Percentiles rank a stretch among this genome's conserved stretches.
These are phyloP conservation scores for Phytophthora gonapodyides DNA, from an alignment of 352 stramenopile species.

Conservation along the genomic window DNA sequence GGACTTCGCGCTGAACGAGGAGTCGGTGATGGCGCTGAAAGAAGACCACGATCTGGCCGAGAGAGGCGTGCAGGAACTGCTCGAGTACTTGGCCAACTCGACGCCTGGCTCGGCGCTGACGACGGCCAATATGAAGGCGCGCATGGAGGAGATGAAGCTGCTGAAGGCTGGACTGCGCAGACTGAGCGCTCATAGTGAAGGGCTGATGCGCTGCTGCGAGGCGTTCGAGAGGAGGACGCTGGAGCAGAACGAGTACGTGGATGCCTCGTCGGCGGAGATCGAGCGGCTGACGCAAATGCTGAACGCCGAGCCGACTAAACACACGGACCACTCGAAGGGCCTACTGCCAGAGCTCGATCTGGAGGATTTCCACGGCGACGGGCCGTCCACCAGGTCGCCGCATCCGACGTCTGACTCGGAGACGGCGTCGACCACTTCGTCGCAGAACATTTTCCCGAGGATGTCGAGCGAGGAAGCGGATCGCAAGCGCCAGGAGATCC, in stretches of 20 bases:
- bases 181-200: conserved; percentile 47
- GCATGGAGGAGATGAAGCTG: conserved; percentile 58
- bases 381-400: conserved; percentile 24
- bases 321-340: conserved; percentile 14
- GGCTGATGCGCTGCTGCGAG: conserved; percentile 55
- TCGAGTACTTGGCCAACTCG: conserved; percentile 43
- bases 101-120: conserved; percentile 37
- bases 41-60: conserved; percentile 69
- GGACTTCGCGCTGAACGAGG: conserved; percentile 51
- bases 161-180: conserved; percentile 52
- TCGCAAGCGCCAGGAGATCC: conserved; percentile 42
- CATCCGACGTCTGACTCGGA: conserved; percentile 37
- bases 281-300: conserved; percentile 46
- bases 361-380: conserved; percentile 30
- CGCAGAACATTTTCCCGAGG: conserved; percentile 41
- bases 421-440: conserved; percentile 39
- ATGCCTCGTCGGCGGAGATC: conserved; percentile 49
- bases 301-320: conserved; percentile 28
- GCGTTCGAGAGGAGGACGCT: conserved; percentile 49
- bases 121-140: conserved; percentile 45
- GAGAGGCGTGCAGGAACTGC: conserved; percentile 63
- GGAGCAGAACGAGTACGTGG: conserved; percentile 51
- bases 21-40: conserved; percentile 60
- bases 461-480: conserved; percentile 39
- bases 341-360: conserved; percentile 30